Percentiles rank a stretch among this genome's conserved stretches.
These are phyloP conservation scores for Plasmodium blacklocki DNA, from an alignment of 169 alveolate genomes.

Conservation along the genomic window DNA sequence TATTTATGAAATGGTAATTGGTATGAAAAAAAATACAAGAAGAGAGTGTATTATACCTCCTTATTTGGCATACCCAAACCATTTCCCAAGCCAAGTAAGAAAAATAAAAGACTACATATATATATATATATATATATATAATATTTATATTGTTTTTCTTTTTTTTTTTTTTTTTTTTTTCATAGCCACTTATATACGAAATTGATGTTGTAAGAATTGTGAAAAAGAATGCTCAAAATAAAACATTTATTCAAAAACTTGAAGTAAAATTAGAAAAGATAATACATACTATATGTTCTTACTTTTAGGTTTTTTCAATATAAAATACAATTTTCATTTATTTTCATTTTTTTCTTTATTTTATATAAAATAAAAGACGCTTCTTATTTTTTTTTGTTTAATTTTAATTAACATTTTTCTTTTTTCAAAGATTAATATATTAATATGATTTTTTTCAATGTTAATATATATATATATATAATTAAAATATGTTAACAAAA, in stretches of 20 bases:
- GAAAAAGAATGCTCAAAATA: conserved; percentile 22
- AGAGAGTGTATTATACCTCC: conserved; percentile 73
- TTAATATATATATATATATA: no score
- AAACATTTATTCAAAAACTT: conserved; percentile 24
- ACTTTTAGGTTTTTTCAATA: conserved; percentile 20
- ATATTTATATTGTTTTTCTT: background rate
- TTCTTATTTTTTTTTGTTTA: no score
- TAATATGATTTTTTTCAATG: no score
- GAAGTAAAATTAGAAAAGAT: conserved; percentile 12
- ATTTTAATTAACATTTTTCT: no score
- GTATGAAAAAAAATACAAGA: conserved; percentile 71
- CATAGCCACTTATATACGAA: conserved; percentile 70
- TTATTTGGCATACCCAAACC: conserved; percentile 53
- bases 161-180: conserved; percentile 10
- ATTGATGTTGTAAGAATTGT: conserved; percentile 55
- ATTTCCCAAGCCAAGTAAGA: conserved; percentile 72
- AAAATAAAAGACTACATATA: conserved; percentile 1
- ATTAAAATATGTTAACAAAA: no score
- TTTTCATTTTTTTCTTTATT: background rate
- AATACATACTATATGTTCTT: conserved; percentile 18
- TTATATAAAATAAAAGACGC: no score
- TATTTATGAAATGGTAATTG: conserved; percentile 72
- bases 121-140: background rate
- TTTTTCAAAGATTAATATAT: no score
- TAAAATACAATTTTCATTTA: background rate